Conservation (phyloP, 148 eudicot species). For the Nepenthes gracilis region DNA sequence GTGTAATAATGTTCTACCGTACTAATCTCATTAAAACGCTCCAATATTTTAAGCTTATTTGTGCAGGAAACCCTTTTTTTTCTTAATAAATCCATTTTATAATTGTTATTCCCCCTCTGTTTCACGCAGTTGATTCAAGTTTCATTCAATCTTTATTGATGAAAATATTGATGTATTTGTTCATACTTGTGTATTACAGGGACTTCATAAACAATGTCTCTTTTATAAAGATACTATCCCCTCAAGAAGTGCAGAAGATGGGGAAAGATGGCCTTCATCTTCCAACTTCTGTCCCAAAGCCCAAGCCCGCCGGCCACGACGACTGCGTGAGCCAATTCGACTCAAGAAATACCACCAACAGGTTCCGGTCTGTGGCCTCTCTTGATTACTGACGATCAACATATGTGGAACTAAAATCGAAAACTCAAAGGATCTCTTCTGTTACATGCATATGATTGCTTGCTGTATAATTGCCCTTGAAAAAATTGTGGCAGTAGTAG, state of each 20-base stretch:
- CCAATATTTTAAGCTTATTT: no score
- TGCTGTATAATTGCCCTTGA: no score
- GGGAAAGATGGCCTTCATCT: not conserved
- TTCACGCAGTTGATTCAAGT: no score
- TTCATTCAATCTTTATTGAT: no score
- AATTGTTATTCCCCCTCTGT: no score
- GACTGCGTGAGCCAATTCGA: not conserved
- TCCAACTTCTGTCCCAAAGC: not conserved
- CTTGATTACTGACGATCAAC: slow-evolving; percentile 6
- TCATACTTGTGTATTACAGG: not conserved
- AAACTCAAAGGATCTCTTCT: not conserved
- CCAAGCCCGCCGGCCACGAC: not conserved
- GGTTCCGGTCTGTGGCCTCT: not conserved
- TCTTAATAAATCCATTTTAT: no score
- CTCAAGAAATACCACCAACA: not conserved
- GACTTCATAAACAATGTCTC: not conserved
- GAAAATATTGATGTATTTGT: not conserved
- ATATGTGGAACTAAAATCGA: not conserved
- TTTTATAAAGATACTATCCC: not conserved
- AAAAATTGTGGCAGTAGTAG: no score
- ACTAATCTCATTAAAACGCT: no score
- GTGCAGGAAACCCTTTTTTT: no score
- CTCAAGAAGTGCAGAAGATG: not conserved
- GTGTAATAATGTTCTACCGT: no score
- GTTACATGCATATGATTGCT: no score